Conservation (phyloP, 1,284 basidiomycete species). For the Afroboletus lepidellus region DNA sequence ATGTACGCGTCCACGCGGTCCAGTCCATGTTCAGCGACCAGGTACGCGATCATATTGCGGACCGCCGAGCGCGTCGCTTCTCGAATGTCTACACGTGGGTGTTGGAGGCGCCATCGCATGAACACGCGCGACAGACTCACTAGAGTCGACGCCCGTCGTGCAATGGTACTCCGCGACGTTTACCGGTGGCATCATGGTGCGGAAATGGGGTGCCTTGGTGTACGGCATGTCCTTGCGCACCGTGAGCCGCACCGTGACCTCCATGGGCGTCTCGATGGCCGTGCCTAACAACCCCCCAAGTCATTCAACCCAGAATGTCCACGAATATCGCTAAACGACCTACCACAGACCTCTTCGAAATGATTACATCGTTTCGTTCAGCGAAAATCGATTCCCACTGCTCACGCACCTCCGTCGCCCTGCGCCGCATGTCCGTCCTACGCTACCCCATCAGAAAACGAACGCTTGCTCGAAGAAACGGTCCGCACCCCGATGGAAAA, state of each 20-base stretch:
- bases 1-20: conserved; percentile 52
- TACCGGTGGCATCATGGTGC: conserved; percentile 24
- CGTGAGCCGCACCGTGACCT: conserved; percentile 52
- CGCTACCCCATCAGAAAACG: too few relatives aligned
- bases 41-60: conserved; percentile 54
- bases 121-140: conserved; percentile 22
- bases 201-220: conserved; percentile 58
- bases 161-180: conserved; percentile 49
- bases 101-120: not conserved
- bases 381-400: not conserved
- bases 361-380: conserved; percentile 3
- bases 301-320: not conserved
- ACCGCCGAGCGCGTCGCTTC: conserved; percentile 55
- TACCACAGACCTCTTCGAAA: conserved; percentile 51
- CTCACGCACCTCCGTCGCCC: conserved; percentile 55
- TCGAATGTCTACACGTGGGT: conserved; percentile 41
- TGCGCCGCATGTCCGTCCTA: conserved; percentile 66
- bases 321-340: conserved; percentile 14
- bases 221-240: conserved; percentile 55
- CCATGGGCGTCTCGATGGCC: conserved; percentile 63
- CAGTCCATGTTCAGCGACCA: conserved; percentile 44
- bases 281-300: conserved; percentile 40
- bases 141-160: conserved; percentile 54
- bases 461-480: not conserved
- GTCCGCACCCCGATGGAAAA: conserved; percentile 57